These are phyloP conservation scores for Bruguiera gymnorhiza DNA, from an alignment of 345 rosid species.

Conservation along the genomic window DNA sequence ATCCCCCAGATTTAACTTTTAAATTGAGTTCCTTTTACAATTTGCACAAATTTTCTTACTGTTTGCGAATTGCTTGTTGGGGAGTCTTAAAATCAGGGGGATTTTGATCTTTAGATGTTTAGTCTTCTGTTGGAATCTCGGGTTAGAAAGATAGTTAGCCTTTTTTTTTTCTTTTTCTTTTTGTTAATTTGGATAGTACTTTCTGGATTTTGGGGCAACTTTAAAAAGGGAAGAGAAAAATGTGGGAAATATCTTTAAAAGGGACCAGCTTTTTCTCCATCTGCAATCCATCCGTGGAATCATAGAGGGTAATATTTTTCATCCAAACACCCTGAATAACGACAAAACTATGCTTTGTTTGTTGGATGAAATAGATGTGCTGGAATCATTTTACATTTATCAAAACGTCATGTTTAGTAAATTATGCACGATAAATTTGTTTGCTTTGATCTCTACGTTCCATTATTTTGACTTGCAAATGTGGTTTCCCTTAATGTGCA, in stretches of 20 bases:
- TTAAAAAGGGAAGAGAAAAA: not conserved
- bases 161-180: not conserved
- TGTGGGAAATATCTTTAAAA: not conserved
- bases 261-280: not conserved
- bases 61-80: not conserved
- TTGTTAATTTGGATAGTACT: not conserved
- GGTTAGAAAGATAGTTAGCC: no score
- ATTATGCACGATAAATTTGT: not conserved
- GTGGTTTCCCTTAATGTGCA: constrained; percentile 29
- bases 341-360: not conserved
- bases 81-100: not conserved
- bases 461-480: constrained; percentile 5
- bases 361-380: not conserved
- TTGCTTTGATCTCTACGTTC: not conserved
- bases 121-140: not conserved
- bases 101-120: not conserved
- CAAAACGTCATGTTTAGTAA: not conserved
- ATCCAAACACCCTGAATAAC: not conserved
- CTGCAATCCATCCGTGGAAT: not conserved
- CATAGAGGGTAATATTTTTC: not conserved
- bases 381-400: not conserved
- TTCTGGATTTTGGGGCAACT: not conserved
- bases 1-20: not conserved
- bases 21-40: no score
- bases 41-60: no score